Conservation (phyloP, 345 rosid species). For the Gynandropsis gynandra region DNA sequence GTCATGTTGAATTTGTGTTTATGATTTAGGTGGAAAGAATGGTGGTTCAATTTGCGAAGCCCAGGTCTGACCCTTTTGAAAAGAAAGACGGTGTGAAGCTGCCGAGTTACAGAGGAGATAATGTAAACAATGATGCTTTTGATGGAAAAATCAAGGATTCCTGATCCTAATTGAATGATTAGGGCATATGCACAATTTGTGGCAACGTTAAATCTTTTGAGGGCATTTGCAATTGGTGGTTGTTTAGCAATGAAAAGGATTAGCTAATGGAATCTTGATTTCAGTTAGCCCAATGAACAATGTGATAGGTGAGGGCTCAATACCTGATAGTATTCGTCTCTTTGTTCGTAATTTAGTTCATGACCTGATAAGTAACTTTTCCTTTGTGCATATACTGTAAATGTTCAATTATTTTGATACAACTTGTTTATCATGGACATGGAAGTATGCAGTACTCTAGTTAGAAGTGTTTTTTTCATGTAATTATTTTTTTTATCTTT, state of each 20-base stretch:
- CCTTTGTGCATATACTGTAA: too few relatives aligned
- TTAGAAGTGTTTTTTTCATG: too few relatives aligned
- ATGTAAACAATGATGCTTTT: conserved; percentile 55
- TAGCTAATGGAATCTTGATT: conserved; percentile 63
- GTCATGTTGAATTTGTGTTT: neutral
- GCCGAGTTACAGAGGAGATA: conserved; percentile 62
- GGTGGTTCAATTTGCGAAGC: conserved; percentile 73
- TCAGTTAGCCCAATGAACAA: conserved; percentile 49
- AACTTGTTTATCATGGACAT: conserved; percentile 1
- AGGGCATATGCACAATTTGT: conserved; percentile 60
- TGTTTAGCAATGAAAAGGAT: conserved; percentile 66
- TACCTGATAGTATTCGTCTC: neutral
- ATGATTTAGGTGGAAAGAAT: conserved; percentile 44
- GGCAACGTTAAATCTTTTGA: conserved; percentile 53
- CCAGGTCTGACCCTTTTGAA: conserved; percentile 52
- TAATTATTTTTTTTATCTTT: neutral
- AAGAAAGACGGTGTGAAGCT: conserved; percentile 49
- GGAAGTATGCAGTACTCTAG: too few relatives aligned
- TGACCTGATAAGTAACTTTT: neutral
- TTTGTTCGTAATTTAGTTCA: neutral
- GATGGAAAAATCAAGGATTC: conserved; percentile 55
- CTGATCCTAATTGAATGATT: conserved; percentile 57
- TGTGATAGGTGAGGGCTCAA: conserved; percentile 41
- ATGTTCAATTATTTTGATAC: too few relatives aligned
- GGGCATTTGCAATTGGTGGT: conserved; percentile 66